Percentiles rank a stretch among this genome's conserved stretches.
Evolutionary conservation across 2,329 filamentous ascomycete species (phyloP).

Genomic region (Cordyceps farinosa): DNA sequence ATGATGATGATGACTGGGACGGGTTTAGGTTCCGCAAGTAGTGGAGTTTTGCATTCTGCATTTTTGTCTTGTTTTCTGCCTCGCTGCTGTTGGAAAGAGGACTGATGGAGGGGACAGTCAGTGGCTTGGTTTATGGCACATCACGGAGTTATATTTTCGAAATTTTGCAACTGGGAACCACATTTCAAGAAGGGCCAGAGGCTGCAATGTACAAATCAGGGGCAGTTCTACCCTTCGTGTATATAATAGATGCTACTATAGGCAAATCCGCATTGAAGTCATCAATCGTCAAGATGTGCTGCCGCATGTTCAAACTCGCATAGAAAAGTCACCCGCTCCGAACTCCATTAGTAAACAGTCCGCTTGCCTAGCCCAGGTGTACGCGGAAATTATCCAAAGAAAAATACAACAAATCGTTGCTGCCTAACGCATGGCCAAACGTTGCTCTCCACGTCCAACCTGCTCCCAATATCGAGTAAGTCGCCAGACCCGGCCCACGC

Average conservation of each 20-base stretch:
- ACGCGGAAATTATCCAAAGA: background rate
- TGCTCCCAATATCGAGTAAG: conserved; percentile 65
- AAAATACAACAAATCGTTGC: conserved; percentile 1
- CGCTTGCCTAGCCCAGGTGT: background rate
- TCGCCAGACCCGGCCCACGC: conserved; percentile 57
- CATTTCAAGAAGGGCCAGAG: background rate
- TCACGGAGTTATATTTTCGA: conserved; percentile 6
- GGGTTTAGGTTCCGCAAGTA: conserved; percentile 48
- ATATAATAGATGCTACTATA: conserved; percentile 8
- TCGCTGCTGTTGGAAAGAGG: background rate
- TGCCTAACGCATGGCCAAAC: conserved; percentile 14
- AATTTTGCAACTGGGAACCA: background rate
- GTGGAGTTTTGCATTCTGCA: background rate
- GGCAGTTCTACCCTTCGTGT: background rate
- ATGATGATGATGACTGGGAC: conserved; percentile 52
- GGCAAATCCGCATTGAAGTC: background rate
- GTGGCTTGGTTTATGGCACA: background rate
- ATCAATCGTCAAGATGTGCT: background rate
- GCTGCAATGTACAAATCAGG: conserved; percentile 11
- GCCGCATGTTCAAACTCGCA: background rate
- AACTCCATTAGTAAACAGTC: background rate
- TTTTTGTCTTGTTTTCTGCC: background rate
- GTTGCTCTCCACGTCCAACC: conserved; percentile 42
- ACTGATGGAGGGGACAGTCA: background rate
- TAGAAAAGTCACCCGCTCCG: background rate